Conservation (phyloP, 345 rosid species). For the Abelmoschus esculentus region DNA sequence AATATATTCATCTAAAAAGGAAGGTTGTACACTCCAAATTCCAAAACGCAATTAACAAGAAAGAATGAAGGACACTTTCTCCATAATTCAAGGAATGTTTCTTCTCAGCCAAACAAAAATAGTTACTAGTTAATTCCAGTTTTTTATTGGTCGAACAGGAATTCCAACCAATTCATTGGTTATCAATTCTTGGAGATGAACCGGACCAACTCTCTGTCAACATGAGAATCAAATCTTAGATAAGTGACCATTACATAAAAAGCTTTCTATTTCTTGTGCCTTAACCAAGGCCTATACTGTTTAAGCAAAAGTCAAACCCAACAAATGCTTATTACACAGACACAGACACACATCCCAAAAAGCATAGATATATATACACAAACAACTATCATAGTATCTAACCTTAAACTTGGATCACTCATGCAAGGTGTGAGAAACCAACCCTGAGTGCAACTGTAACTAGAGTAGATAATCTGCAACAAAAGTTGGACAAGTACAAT, state of each 20-base stretch:
- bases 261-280: neutral
- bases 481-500: slow-evolving; percentile 10
- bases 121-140: neutral
- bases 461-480: slow-evolving; percentile 77
- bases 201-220: neutral
- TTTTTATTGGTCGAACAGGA: neutral
- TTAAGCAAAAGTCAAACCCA: neutral
- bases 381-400: slow-evolving; percentile 14
- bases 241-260: neutral
- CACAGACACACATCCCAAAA: neutral
- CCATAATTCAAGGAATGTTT: neutral
- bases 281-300: neutral
- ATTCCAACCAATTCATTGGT: neutral
- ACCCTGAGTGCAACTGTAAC: slow-evolving; percentile 91
- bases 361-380: neutral
- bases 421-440: slow-evolving; percentile 95
- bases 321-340: neutral
- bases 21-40: neutral
- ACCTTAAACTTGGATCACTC: slow-evolving; percentile 85
- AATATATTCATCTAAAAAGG: neutral
- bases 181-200: neutral
- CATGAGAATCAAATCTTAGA: neutral
- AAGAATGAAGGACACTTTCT: neutral
- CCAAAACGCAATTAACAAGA: neutral
- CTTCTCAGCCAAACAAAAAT: neutral